Percentiles rank a stretch among this genome's conserved stretches.
phyloP scores from a whole-genome alignment of 352 stramenopile species.

The Phytophthora tentaculata region DNA sequence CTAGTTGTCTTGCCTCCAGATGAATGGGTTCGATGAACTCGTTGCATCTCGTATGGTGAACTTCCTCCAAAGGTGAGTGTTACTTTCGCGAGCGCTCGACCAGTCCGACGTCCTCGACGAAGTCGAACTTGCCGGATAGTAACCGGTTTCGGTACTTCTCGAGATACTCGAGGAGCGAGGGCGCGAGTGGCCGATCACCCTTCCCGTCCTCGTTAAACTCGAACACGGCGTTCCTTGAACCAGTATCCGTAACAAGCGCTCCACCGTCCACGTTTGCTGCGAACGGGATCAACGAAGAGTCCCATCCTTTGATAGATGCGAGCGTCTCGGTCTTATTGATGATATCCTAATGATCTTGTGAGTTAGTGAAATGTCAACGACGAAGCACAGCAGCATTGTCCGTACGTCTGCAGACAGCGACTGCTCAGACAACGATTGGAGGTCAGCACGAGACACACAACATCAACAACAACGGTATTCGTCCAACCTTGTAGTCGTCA shows the following conservation, averaged over 20 bases:
- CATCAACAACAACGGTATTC: background rate
- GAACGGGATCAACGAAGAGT: slow-evolving; percentile 71
- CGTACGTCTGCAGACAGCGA: slow-evolving; percentile 65
- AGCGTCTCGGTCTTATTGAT: slow-evolving; percentile 57
- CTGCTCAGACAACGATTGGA: slow-evolving; percentile 34
- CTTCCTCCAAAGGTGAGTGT: background rate
- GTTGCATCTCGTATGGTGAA: slow-evolving; percentile 3
- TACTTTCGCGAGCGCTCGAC: slow-evolving; percentile 79
- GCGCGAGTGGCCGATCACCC: slow-evolving; percentile 45
- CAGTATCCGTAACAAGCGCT: slow-evolving; percentile 63
- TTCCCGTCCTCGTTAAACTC: slow-evolving; percentile 74
- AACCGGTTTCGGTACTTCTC: slow-evolving; percentile 85
- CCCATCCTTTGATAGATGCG: slow-evolving; percentile 57
- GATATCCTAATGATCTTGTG: slow-evolving; percentile 57
- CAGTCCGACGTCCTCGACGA: slow-evolving; percentile 82
- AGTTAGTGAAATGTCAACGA: background rate
- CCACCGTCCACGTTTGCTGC: slow-evolving; percentile 73
- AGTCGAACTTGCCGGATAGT: slow-evolving; percentile 83
- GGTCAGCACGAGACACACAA: slow-evolving; percentile 5
- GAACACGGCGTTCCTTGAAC: slow-evolving; percentile 64
- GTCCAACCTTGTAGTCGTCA: slow-evolving; percentile 73
- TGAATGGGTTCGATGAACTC: background rate
- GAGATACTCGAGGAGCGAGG: slow-evolving; percentile 72
- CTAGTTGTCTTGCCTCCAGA: background rate
- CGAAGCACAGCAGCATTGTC: background rate